A percentile compares a stretch with the other conserved stretches of the same genome.
phyloP scores from a whole-genome alignment of 208 protist species.

The Wallacemonas rigidus region DNA sequence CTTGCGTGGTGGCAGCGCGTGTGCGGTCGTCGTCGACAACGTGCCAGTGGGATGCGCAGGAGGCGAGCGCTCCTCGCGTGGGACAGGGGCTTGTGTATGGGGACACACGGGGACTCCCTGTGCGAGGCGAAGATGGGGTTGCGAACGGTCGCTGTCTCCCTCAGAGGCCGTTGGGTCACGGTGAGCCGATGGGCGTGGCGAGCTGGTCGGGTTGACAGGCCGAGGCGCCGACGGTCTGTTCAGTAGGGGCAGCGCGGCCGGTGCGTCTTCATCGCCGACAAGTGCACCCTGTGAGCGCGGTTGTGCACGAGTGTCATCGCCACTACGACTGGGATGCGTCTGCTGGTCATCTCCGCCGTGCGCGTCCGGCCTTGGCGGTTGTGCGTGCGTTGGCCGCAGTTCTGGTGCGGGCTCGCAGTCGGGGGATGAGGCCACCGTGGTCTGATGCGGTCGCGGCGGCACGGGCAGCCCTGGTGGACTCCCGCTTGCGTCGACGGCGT shows the following conservation, averaged over 20 bases:
- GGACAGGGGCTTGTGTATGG: neutral
- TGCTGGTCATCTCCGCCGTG: no score
- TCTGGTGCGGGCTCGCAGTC: neutral
- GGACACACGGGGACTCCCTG: neutral
- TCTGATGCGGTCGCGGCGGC: neutral
- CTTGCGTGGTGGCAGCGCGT: constrained; percentile 3
- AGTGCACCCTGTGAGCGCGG: no score
- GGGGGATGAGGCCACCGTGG: neutral
- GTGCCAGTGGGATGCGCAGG: neutral
- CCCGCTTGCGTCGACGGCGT: no score
- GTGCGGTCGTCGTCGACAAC: neutral
- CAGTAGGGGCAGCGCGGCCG: neutral
- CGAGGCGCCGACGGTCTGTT: neutral
- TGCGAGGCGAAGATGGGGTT: no score
- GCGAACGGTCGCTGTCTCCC: no score
- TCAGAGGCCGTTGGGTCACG: no score
- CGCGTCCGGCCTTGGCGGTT: neutral
- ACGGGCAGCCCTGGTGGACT: no score
- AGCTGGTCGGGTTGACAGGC: neutral
- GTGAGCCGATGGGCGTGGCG: neutral
- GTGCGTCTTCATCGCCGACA: no score
- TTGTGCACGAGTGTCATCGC: no score
- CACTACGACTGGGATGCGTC: no score
- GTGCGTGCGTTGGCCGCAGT: neutral
- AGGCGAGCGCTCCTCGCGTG: neutral